Evolutionary conservation across 1,284 basidiomycete species (phyloP), one percentile per base, ranked within the genome.

Genomic region (Melampsora larici-populina): DNA sequence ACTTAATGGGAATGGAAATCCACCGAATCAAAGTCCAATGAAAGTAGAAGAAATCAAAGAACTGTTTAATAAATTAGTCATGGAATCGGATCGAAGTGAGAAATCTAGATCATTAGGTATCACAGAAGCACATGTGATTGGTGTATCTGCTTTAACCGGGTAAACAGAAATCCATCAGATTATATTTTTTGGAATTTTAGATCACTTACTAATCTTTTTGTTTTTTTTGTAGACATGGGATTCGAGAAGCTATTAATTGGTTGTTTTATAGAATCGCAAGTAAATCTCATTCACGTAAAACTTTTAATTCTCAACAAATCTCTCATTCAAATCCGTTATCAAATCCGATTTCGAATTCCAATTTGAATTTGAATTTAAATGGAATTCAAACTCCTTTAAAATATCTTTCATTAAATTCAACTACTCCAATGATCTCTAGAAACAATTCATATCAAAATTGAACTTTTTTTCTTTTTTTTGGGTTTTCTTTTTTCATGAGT

Each of bases 11-110:
- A 8, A 58, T 6, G 58, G 69, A 29, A 63, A 69, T 9, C 36
- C 67, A 43, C 33, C 66, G 15, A 21, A 58, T 2, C 48, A n/a
- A 1, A 48, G 63, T 5, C 74, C 74, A 18, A 69, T 76, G 74
- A 36, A 29, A 31, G 74, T 76, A 66, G 66, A 76, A 33, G 66
- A 76, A 63, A 36, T 76, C 15, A 76, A 76, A 18, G 55, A 76
- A 60, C 40, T 76, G 26, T 76, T 76, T 29, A 76, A 76, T 60
- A 43, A 55, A 17, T 49, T 76, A 55, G 74, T 76, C 7, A 69
- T 69, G 24, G 74, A 76, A 69, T 76, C 74, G n/a, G 66, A 76
- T 36, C 18, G 74, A 48, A 68, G 65, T 21, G 74, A 76, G 60
- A 76, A 76, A 48, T 49, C 74, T 24, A 24, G 74, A 60, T 58